These are phyloP conservation scores for Blastobotrys chiropterorum DNA, from an alignment of 805 yeast genomes.

Conservation along the genomic window DNA sequence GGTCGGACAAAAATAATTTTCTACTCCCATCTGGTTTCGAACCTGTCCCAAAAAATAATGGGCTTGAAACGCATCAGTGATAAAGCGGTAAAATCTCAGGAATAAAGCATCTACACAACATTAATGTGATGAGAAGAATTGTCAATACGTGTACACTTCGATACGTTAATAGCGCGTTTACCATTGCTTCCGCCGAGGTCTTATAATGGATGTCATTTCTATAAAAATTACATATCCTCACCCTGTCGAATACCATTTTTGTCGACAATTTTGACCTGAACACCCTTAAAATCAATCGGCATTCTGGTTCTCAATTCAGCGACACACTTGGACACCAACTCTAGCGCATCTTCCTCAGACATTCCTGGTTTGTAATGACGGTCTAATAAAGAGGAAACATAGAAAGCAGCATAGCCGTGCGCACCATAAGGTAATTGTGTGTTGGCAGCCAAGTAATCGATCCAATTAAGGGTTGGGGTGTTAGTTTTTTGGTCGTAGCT, in stretches of 20 bases:
- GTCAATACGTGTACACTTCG: no score
- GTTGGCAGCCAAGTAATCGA: constrained; percentile 90
- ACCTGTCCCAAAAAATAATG: no score
- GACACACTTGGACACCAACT: constrained; percentile 64
- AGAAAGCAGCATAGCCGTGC: constrained; percentile 98
- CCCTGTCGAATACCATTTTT: constrained; percentile 43
- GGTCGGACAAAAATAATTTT: not conserved
- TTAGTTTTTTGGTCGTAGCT: constrained; percentile 62
- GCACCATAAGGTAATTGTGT: constrained; percentile 93
- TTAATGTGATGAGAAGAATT: no score
- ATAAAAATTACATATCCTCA: constrained; percentile 3
- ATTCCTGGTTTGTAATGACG: constrained; percentile 79
- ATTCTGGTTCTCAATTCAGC: constrained; percentile 75
- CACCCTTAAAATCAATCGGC: constrained; percentile 94
- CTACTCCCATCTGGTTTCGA: not conserved
- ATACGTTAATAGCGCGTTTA: no score
- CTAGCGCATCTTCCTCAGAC: constrained; percentile 70
- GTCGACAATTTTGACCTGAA: constrained; percentile 59
- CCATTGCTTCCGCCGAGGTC: no score
- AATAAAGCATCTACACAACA: no score
- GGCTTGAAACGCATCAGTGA: no score
- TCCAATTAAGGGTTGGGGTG: constrained; percentile 71
- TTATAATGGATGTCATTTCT: not conserved
- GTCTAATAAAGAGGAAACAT: constrained; percentile 83
- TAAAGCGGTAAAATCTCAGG: no score